Base-by-base conservation (phyloP, 2,329 filamentous ascomycete species). In the Stagonosporopsis chrysanthemi region DNA sequence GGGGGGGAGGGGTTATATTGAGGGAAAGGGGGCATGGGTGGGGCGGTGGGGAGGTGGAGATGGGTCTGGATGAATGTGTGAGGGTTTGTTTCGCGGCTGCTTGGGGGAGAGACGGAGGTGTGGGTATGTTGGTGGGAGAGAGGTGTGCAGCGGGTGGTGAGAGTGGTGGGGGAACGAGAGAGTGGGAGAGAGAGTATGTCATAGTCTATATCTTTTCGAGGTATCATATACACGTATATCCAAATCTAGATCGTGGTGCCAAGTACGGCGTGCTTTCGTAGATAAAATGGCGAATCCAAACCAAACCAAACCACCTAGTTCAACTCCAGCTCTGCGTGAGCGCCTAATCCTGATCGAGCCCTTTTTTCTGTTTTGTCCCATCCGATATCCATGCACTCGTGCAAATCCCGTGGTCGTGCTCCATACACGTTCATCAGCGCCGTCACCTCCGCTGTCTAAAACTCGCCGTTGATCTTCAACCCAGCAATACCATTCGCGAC, bases 401-500 rank as follows among this genome's bases (percentile, higher is more conserved):
- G 31, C 31, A 33, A n/a, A 5, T 22, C 36, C 14, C 15, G 24
- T 8, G 24, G 5, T 26, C 19, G 19, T 19, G 19, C 19, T 19
- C 19, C 2, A 19, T 19, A 19, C 19, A 19, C 19, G 19, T 19
- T 19, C 3, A 19, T 19, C 19, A 19, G 19, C 19, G 24, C 8
- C 24, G 24, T 26, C 8, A 8, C 24, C 24, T 26, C 24, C 24
- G 4, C 24, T 26, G 28, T 23, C 48, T 61, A 67, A 12, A 62
- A 67, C 14, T 65, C 58, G 24, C 65, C 65, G 15, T 65, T 67
- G 42, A 67, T 45, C 46, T 63, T 64, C 8, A 72, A 11, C 1
- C 65, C 64, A 28, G 62, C 61, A 6, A 71, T 57, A 12, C 67
- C 70, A 35, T 70, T 72, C 17, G 64, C 57, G n/a, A 72, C 48